Conservation (phyloP, 495 filamentous ascomycete genomes). For the Lineolata rhizophorae region DNA sequence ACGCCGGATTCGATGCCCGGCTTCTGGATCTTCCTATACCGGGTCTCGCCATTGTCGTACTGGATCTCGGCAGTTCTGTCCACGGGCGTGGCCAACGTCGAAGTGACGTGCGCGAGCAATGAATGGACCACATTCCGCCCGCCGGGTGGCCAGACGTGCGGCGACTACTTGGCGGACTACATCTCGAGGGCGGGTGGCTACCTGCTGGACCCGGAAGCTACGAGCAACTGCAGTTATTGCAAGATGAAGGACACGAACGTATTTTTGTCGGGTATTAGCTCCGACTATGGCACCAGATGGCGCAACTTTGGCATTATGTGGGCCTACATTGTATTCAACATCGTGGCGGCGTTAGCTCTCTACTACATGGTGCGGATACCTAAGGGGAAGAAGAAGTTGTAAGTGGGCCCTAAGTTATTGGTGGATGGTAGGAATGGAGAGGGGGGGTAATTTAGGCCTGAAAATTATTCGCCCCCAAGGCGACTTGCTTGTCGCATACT, state of each 20-base stretch:
- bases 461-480: too few relatives aligned
- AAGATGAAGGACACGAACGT: constrained; percentile 33
- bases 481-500: too few relatives aligned
- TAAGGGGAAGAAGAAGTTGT: constrained; percentile 24
- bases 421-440: too few relatives aligned
- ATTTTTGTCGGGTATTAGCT: constrained; percentile 29
- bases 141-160: constrained; percentile 29
- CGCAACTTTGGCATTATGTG: constrained; percentile 51
- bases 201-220: constrained; percentile 28
- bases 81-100: constrained; percentile 33
- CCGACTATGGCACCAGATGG: constrained; percentile 36
- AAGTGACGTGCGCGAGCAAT: constrained; percentile 33
- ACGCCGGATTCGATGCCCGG: constrained; percentile 34
- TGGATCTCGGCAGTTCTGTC: constrained; percentile 42
- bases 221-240: constrained; percentile 38
- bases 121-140: constrained; percentile 37
- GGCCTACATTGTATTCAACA: constrained; percentile 58
- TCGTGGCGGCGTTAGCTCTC: constrained; percentile 42
- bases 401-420: too few relatives aligned
- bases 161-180: constrained; percentile 32
- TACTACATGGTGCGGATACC: constrained; percentile 69
- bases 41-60: constrained; percentile 54
- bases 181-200: constrained; percentile 25
- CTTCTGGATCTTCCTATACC: constrained; percentile 81
- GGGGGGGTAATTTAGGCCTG: too few relatives aligned